A percentile compares a stretch with the other conserved stretches of the same genome.
Conservation (phyloP, 2,329 filamentous ascomycete genomes). For the Lachnellula subtilissima region DNA sequence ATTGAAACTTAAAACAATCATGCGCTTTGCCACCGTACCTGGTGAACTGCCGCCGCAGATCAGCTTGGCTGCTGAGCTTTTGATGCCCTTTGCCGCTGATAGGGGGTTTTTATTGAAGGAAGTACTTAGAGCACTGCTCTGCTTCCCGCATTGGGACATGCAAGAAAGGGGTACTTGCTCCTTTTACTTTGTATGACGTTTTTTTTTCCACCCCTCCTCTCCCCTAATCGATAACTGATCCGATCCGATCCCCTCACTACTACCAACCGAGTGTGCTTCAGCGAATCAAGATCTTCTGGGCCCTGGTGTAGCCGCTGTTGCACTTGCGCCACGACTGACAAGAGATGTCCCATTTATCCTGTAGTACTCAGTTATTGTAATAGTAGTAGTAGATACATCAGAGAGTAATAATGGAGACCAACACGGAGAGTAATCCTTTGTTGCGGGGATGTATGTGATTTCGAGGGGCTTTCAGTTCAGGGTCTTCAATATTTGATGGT, state of each 20-base stretch:
- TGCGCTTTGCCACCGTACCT: neutral
- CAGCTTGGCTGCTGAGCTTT: slow-evolving; percentile 1
- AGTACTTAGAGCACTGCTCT: neutral
- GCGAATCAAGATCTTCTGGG: slow-evolving; percentile 1
- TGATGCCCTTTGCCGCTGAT: slow-evolving; percentile 21
- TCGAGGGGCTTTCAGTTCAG: too few relatives aligned
- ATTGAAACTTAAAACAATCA: slow-evolving; percentile 6
- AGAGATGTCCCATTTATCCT: slow-evolving; percentile 3
- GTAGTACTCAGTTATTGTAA: neutral
- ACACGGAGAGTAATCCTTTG: neutral
- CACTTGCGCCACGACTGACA: slow-evolving; percentile 7
- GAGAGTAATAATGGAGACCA: neutral
- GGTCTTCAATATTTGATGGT: neutral
- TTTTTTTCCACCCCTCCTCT: slow-evolving; percentile 4
- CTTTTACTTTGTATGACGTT: slow-evolving; percentile 12
- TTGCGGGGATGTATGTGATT: neutral
- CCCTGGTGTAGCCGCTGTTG: slow-evolving; percentile 8
- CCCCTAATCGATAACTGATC: slow-evolving; percentile 21
- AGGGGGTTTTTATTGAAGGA: slow-evolving; percentile 19
- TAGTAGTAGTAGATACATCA: too few relatives aligned
- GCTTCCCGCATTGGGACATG: slow-evolving; percentile 4
- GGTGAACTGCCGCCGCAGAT: neutral
- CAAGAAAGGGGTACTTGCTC: slow-evolving; percentile 1
- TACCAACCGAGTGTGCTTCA: neutral
- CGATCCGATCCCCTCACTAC: slow-evolving; percentile 15